phyloP scores from a whole-genome alignment of 2,329 filamentous ascomycete genomes.

The Colletotrichum endophyticum region DNA sequence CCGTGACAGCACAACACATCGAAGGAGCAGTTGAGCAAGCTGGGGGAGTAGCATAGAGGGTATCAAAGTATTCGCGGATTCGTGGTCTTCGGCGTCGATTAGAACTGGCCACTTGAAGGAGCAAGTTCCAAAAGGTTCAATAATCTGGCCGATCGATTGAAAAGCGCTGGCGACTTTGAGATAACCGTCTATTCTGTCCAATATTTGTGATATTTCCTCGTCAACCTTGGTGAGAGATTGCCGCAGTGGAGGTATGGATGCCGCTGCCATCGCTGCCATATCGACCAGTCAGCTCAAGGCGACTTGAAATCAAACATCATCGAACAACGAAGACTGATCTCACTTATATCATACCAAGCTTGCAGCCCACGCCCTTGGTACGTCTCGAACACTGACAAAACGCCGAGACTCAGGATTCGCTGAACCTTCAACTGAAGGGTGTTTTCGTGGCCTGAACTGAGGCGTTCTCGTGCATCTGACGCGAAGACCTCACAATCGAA shows the following conservation, averaged over 20 bases:
- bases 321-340: background rate
- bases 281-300: background rate
- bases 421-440: background rate
- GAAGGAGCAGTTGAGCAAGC: background rate
- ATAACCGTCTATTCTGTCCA: background rate
- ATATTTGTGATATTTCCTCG: background rate
- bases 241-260: background rate
- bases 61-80: background rate
- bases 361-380: background rate
- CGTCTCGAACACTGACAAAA: background rate
- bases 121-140: background rate
- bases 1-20: background rate
- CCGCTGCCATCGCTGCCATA: background rate
- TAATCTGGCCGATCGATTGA: background rate
- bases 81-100: background rate
- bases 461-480: background rate
- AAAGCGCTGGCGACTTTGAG: background rate
- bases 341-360: background rate
- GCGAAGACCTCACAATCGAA: background rate
- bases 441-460: background rate
- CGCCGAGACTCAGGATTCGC: background rate
- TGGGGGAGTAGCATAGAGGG: fast-evolving
- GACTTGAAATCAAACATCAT: background rate
- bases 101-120: background rate
- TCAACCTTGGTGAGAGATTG: background rate